Evolutionary conservation across 805 yeast species (phyloP).

Genomic region (Nakazawaea wickerhamii): DNA sequence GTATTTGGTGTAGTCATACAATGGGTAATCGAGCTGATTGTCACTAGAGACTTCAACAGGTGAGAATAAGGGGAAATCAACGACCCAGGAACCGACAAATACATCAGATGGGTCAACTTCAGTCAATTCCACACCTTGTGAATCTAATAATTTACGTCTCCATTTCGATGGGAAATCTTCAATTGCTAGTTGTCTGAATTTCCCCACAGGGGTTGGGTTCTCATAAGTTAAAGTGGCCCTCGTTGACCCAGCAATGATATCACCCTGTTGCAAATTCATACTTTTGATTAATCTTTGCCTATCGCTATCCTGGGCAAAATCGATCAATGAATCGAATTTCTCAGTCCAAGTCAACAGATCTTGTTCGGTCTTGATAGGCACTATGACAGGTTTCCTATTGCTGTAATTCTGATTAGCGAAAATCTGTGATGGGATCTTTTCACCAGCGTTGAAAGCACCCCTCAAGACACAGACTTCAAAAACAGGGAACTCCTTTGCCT

Average conservation of each 20-base stretch:
- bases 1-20: conserved; percentile 41
- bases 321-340: conserved; percentile 25
- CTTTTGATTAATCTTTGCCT: conserved; percentile 21
- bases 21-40: conserved; percentile 55
- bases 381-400: conserved; percentile 51
- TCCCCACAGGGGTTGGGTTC: conserved; percentile 93
- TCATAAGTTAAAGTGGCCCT: conserved; percentile 69
- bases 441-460: conserved; percentile 33
- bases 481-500: conserved; percentile 49
- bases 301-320: conserved; percentile 22
- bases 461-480: conserved; percentile 69
- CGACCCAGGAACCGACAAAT: conserved; percentile 76
- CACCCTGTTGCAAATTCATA: conserved; percentile 55
- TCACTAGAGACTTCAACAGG: conserved; percentile 46
- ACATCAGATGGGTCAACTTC: conserved; percentile 27
- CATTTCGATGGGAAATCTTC: conserved; percentile 45
- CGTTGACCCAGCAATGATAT: conserved; percentile 73
- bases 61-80: conserved; percentile 87
- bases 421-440: conserved; percentile 31
- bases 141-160: conserved; percentile 32
- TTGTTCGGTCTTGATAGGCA: conserved; percentile 40
- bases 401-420: conserved; percentile 41
- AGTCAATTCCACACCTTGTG: conserved; percentile 16
- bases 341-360: conserved; percentile 41
- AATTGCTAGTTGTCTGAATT: conserved; percentile 71